Conservation (phyloP, 441 rosid genomes). For the Hura crepitans region DNA sequence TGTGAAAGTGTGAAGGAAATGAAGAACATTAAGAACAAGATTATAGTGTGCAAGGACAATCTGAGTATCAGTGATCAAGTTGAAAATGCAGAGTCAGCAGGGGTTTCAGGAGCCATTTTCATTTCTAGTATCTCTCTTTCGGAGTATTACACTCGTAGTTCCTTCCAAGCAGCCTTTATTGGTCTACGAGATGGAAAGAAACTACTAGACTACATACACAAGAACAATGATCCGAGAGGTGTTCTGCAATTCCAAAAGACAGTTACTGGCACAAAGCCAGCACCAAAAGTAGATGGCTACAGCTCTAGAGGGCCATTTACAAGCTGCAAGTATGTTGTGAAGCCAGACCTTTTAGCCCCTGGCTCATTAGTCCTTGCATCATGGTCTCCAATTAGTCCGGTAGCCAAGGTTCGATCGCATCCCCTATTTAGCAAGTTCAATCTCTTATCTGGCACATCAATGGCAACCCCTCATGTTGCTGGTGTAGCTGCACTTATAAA, state of each 20-base stretch:
- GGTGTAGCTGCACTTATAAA: conserved; percentile 69
- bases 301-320: conserved; percentile 67
- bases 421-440: conserved; percentile 53
- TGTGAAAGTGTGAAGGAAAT: conserved; percentile 40
- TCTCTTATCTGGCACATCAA: conserved; percentile 63
- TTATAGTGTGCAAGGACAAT: conserved; percentile 51
- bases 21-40: conserved; percentile 30
- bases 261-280: conserved; percentile 53
- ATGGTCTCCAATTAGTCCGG: conserved; percentile 59
- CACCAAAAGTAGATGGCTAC: conserved; percentile 56
- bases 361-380: conserved; percentile 57
- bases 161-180: conserved; percentile 35
- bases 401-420: conserved; percentile 42
- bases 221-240: conserved; percentile 46
- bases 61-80: conserved; percentile 50
- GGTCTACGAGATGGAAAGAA: conserved; percentile 18
- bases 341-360: conserved; percentile 68
- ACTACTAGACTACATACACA: conserved; percentile 32
- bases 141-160: conserved; percentile 31
- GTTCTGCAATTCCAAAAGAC: conserved; percentile 55
- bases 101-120: conserved; percentile 35
- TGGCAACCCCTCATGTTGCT: conserved; percentile 71
- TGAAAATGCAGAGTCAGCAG: conserved; percentile 48
- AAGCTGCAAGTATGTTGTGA: conserved; percentile 50
- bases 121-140: conserved; percentile 15